Conservation (phyloP, 2,329 filamentous ascomycete genomes). For the Setomelanomma holmii region DNA sequence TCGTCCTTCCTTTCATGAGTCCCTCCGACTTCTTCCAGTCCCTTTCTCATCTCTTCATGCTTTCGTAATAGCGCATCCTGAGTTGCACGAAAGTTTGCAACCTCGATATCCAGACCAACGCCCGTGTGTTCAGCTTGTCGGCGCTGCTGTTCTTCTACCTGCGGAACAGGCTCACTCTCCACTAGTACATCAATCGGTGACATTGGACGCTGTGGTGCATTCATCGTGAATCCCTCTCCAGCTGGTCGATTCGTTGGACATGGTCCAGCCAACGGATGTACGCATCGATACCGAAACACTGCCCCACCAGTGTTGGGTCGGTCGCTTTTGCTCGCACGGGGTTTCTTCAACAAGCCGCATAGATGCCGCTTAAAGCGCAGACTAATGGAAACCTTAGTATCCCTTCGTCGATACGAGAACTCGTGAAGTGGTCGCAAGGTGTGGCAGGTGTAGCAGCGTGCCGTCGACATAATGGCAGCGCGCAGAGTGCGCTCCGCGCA, state of each 20-base stretch:
- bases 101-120: background rate
- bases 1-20: too few relatives aligned
- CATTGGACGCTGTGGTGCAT: background rate
- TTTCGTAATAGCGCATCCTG: background rate
- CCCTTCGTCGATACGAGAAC: constrained; percentile 2
- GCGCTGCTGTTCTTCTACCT: background rate
- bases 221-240: too few relatives aligned
- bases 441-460: constrained; percentile 5
- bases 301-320: background rate
- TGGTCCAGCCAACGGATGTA: background rate
- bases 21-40: background rate
- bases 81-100: background rate
- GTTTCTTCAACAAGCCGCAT: background rate
- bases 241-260: background rate
- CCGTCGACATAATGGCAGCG: background rate
- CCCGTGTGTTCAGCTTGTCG: background rate
- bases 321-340: background rate
- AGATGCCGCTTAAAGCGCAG: background rate
- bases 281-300: constrained; percentile 4
- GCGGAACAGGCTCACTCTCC: background rate
- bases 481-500: background rate
- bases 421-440: background rate
- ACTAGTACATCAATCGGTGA: background rate
- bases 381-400: background rate
- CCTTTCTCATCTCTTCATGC: background rate